Conservation (phyloP, 257 asterid species). For the Capsicum chinense region DNA sequence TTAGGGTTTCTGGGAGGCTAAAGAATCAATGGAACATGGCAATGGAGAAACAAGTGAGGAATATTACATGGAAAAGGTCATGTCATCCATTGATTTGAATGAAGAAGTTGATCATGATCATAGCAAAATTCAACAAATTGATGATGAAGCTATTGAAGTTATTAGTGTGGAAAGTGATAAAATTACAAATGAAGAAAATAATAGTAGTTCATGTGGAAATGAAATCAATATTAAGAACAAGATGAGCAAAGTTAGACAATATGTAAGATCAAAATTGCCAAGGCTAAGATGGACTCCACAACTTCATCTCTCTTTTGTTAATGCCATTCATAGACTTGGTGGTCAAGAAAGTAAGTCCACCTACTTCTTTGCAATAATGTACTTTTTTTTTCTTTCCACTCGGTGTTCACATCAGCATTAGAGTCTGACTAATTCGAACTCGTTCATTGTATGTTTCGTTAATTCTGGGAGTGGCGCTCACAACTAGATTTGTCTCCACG, state of each 20-base stretch:
- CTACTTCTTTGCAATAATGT: not conserved
- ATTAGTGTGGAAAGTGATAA: constrained; percentile 38
- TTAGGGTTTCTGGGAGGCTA: too few species aligned
- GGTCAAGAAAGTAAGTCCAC: constrained; percentile 90
- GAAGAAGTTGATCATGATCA: constrained; percentile 44
- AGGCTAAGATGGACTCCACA: constrained; percentile 98
- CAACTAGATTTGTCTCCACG: too few species aligned
- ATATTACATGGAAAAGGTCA: not conserved
- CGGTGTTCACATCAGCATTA: too few species aligned
- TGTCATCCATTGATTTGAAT: constrained; percentile 59
- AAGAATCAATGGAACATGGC: too few species aligned
- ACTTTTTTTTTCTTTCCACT: too few species aligned
- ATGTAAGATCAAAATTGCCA: constrained; percentile 82
- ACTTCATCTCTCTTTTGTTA: constrained; percentile 83
- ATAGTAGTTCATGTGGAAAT: constrained; percentile 23
- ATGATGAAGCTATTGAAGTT: constrained; percentile 34
- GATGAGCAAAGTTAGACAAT: constrained; percentile 50
- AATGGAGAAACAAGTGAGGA: too few species aligned
- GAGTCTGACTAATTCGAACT: too few species aligned
- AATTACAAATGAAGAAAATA: constrained; percentile 3
- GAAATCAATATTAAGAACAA: not conserved
- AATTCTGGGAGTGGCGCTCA: too few species aligned
- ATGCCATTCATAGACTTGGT: constrained; percentile 87
- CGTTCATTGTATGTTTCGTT: too few species aligned
- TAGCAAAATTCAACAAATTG: constrained; percentile 12